These are phyloP conservation scores for Agrocybe chaxingu DNA, from an alignment of 768 basidiomycete genomes.

Conservation along the genomic window DNA sequence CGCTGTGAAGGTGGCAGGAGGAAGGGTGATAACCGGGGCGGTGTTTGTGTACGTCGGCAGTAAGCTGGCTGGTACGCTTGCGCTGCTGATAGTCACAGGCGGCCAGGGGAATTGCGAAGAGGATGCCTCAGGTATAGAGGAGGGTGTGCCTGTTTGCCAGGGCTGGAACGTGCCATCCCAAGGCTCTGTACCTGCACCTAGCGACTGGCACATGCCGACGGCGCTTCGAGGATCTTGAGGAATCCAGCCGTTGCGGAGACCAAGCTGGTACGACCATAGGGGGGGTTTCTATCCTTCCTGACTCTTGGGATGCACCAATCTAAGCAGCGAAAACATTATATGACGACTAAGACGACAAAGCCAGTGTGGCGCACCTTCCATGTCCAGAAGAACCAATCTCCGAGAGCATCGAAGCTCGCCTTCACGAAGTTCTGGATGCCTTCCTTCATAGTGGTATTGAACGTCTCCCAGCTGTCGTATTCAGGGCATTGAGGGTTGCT, in stretches of 20 bases:
- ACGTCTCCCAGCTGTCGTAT: conserved; percentile 56
- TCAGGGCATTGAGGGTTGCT: conserved; percentile 27
- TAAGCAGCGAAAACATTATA: conserved; percentile 1
- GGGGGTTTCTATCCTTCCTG: conserved; percentile 34
- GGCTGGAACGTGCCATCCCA: conserved; percentile 37
- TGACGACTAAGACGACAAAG: not conserved
- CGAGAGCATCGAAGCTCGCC: conserved; percentile 40
- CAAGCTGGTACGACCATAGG: conserved; percentile 40
- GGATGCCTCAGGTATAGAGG: conserved; percentile 48
- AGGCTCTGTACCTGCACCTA: conserved; percentile 30
- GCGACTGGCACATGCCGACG: conserved; percentile 54
- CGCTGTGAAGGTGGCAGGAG: conserved; percentile 43
- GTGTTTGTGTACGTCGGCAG: conserved; percentile 69
- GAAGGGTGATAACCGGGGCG: conserved; percentile 52
- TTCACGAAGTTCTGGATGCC: conserved; percentile 53
- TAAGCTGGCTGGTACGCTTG: conserved; percentile 20
- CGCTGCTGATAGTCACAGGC: conserved; percentile 43
- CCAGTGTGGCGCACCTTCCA: conserved; percentile 31
- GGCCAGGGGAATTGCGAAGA: conserved; percentile 50
- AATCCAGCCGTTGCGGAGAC: conserved; percentile 71
- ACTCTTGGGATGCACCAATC: conserved; percentile 42
- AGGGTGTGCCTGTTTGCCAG: conserved; percentile 58
- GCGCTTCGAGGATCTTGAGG: conserved; percentile 67
- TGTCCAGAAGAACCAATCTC: conserved; percentile 47
- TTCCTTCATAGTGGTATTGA: conserved; percentile 34